Conservation (phyloP, 75 land plant species). For the Cryptomeria japonica region DNA sequence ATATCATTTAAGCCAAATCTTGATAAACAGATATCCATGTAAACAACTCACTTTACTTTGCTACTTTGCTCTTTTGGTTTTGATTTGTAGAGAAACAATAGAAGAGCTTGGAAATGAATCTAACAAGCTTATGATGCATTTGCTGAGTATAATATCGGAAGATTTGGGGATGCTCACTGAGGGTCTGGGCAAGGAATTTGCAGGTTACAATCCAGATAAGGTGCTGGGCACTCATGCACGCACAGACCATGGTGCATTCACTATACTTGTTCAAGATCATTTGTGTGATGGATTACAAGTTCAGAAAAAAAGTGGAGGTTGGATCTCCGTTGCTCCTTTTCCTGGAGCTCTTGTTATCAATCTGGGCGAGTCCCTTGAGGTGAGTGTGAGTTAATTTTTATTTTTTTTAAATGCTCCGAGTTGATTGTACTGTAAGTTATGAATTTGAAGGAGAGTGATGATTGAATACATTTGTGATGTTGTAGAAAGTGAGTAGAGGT, state of each 20-base stretch:
- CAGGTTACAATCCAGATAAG: constrained; percentile 16
- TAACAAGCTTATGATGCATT: neutral
- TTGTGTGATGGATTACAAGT: too few relatives aligned
- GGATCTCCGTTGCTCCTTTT: constrained; percentile 18
- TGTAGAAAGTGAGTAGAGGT: too few relatives aligned
- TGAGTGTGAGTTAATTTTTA: neutral
- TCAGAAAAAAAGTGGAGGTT: constrained; percentile 6
- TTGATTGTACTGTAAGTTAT: too few relatives aligned
- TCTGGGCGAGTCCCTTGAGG: constrained; percentile 15
- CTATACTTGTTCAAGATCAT: constrained; percentile 12
- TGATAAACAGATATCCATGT: too few relatives aligned
- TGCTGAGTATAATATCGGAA: constrained; percentile 15
- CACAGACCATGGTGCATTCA: neutral
- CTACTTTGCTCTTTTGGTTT: neutral
- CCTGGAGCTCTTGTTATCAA: constrained; percentile 7
- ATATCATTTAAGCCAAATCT: too few relatives aligned
- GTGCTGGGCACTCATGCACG: constrained; percentile 18
- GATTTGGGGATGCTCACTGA: constrained; percentile 5
- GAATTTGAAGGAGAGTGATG: too few relatives aligned
- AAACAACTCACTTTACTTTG: neutral
- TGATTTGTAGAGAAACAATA: constrained; percentile 1
- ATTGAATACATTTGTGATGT: too few relatives aligned
- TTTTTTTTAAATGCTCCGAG: too few relatives aligned
- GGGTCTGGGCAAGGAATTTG: constrained; percentile 13
- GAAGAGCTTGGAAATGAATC: constrained; percentile 2